phyloP scores from a whole-genome alignment of 176 grass and related monocot genomes.

The Triticum dicoccoides region DNA sequence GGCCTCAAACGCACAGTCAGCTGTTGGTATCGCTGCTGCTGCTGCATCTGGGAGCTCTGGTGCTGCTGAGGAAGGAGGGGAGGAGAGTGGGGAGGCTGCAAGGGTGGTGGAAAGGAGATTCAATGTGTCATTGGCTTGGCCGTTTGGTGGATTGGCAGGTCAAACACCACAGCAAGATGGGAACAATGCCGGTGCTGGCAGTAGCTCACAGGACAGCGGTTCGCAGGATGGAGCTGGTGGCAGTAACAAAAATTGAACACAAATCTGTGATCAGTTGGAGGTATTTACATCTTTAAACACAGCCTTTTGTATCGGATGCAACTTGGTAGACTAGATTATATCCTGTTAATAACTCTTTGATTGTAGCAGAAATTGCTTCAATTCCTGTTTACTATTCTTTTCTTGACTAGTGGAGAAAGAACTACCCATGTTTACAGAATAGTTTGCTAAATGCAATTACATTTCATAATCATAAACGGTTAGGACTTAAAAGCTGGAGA shows the following conservation, averaged over 20 bases:
- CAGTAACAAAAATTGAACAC: constrained; percentile 49
- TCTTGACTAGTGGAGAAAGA: not conserved
- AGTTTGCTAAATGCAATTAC: not conserved
- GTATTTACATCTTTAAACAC: constrained; percentile 29
- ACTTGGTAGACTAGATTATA: not conserved
- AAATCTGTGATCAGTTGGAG: constrained; percentile 28
- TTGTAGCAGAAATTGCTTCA: not conserved
- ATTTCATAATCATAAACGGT: not conserved
- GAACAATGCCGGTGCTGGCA: constrained; percentile 37
- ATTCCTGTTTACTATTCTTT: not conserved
- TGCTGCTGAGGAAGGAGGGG: constrained; percentile 28
- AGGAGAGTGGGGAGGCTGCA: constrained; percentile 24
- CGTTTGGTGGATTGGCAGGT: constrained; percentile 49
- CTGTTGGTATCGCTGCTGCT: constrained; percentile 16
- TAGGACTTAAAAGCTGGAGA: not conserved
- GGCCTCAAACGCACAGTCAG: constrained; percentile 18
- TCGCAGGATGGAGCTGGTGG: constrained; percentile 39
- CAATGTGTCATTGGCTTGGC: constrained; percentile 66
- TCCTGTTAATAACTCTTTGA: not conserved
- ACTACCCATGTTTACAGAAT: not conserved
- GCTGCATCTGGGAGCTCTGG: constrained; percentile 29
- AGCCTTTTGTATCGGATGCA: not conserved
- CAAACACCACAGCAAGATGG: constrained; percentile 54
- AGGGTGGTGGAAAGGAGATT: constrained; percentile 60
- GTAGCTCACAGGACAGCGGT: constrained; percentile 40